These are phyloP conservation scores for Boletellus deceptivus DNA, from an alignment of 1,284 basidiomycete genomes.

Conservation along the genomic window DNA sequence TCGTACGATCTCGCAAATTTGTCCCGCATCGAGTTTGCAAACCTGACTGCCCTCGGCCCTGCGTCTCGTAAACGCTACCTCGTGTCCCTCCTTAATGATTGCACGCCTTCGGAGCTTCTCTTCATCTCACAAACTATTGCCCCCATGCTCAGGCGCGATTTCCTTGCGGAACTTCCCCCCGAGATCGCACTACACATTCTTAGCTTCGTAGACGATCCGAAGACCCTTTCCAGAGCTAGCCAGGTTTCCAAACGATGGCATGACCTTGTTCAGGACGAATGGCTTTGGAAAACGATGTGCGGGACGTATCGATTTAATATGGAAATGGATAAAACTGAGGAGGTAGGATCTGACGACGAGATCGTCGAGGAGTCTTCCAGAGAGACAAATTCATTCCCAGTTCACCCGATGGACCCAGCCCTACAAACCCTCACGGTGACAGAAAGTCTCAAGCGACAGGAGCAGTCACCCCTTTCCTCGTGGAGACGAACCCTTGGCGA, in stretches of 20 bases:
- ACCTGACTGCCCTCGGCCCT: slow-evolving; percentile 36
- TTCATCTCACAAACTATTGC: slow-evolving; percentile 76
- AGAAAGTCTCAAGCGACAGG: slow-evolving; percentile 32
- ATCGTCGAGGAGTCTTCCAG: slow-evolving; percentile 20
- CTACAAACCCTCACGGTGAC: slow-evolving; percentile 38
- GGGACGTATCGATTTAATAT: slow-evolving; percentile 51
- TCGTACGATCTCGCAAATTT: slow-evolving; percentile 31
- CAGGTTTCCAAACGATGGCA: slow-evolving; percentile 81
- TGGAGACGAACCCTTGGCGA: slow-evolving; percentile 19
- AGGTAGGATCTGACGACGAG: slow-evolving; percentile 13
- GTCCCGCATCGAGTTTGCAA: slow-evolving; percentile 37
- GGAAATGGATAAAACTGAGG: slow-evolving; percentile 12
- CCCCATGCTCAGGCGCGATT: slow-evolving; percentile 85
- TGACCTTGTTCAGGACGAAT: slow-evolving; percentile 77
- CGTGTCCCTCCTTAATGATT: slow-evolving; percentile 58
- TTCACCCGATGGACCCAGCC: slow-evolving; percentile 40
- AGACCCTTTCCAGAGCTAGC: slow-evolving; percentile 69
- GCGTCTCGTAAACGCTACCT: slow-evolving; percentile 61
- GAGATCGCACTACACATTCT: slow-evolving; percentile 86
- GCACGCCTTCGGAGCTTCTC: slow-evolving; percentile 74
- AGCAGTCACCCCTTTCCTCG: slow-evolving; percentile 22
- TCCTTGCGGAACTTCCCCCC: slow-evolving; percentile 77
- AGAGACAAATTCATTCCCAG: slow-evolving; percentile 35
- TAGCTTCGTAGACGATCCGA: slow-evolving; percentile 79
- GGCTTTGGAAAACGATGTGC: slow-evolving; percentile 84